A percentile compares a stretch with the other conserved stretches of the same genome.
Evolutionary conservation across 352 stramenopile genomes (phyloP).

Genomic region (Globisporangium acanthophoron): DNA sequence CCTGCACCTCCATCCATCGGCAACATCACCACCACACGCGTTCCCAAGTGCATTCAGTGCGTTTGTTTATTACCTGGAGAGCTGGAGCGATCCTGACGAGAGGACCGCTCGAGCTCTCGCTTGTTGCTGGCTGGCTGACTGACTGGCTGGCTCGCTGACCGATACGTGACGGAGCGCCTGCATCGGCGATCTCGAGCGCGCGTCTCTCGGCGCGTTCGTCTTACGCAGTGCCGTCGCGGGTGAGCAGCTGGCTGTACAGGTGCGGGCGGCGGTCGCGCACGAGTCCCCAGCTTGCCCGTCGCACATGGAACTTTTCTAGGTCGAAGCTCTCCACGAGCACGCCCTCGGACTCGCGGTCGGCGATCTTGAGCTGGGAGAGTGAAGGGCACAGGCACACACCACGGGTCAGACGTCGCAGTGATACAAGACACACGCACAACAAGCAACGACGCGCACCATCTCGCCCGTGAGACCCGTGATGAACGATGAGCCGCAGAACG

Average conservation of each 20-base stretch:
- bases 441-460: conserved; percentile 38
- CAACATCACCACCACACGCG: neutral
- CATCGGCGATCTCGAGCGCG: too few relatives aligned
- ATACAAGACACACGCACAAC: neutral
- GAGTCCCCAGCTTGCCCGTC: conserved; percentile 83
- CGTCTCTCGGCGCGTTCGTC: neutral
- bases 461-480: conserved; percentile 90
- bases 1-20: neutral
- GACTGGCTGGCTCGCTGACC: too few relatives aligned
- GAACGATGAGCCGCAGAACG: conserved; percentile 91
- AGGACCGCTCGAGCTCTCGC: too few relatives aligned
- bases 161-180: too few relatives aligned
- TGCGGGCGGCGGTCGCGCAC: conserved; percentile 84
- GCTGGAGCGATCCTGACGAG: neutral
- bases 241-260: conserved; percentile 76
- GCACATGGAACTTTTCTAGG: conserved; percentile 81
- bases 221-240: conserved; percentile 56
- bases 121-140: too few relatives aligned
- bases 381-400: conserved; percentile 2
- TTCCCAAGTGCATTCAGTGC: too few relatives aligned
- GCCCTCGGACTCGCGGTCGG: conserved; percentile 81
- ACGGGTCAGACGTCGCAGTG: neutral
- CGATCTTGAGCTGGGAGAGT: conserved; percentile 66
- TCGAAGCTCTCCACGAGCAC: conserved; percentile 84
- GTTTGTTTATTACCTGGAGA: neutral